Percentiles rank a stretch among this genome's conserved stretches.
Evolutionary conservation across 2,329 filamentous ascomycete genomes (phyloP).

Genomic region (Lomentospora prolificans): DNA sequence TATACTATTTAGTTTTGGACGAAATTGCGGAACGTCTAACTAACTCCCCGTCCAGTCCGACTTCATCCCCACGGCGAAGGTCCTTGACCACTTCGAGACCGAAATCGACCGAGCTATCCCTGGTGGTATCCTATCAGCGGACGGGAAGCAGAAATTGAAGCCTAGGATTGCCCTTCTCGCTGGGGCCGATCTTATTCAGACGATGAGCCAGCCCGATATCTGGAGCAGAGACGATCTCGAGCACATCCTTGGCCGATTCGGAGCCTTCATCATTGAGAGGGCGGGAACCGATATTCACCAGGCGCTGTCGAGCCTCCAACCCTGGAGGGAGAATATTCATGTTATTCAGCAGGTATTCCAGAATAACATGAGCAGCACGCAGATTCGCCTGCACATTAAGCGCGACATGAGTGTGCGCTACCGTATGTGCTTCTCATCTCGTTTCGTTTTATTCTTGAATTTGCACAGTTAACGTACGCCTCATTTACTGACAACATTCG

Average conservation of each 20-base stretch:
- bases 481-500: constrained; percentile 7
- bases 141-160: constrained; percentile 50
- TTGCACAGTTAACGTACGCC: not conserved
- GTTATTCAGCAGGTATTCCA: constrained; percentile 77
- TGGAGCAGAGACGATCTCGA: constrained; percentile 81
- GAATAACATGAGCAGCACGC: constrained; percentile 72
- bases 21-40: not conserved
- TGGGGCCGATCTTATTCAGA: constrained; percentile 66
- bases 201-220: constrained; percentile 62
- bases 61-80: constrained; percentile 81
- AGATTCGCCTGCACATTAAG: constrained; percentile 73
- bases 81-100: constrained; percentile 82
- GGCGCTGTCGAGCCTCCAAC: constrained; percentile 69
- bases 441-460: not conserved
- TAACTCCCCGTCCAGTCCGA: constrained; percentile 51
- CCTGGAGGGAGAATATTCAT: constrained; percentile 77
- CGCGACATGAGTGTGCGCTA: constrained; percentile 77
- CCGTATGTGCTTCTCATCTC: constrained; percentile 16
- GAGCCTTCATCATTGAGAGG: constrained; percentile 79
- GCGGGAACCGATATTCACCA: constrained; percentile 83
- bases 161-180: constrained; percentile 74
- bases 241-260: constrained; percentile 76
- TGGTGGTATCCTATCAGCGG: constrained; percentile 62
- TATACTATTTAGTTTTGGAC: not conserved
- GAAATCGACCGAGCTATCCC: constrained; percentile 70